Evolutionary conservation across 1,284 basidiomycete genomes (phyloP), one percentile per base, ranked within the genome.

Genomic region (Rhodotorula sp.): DNA sequence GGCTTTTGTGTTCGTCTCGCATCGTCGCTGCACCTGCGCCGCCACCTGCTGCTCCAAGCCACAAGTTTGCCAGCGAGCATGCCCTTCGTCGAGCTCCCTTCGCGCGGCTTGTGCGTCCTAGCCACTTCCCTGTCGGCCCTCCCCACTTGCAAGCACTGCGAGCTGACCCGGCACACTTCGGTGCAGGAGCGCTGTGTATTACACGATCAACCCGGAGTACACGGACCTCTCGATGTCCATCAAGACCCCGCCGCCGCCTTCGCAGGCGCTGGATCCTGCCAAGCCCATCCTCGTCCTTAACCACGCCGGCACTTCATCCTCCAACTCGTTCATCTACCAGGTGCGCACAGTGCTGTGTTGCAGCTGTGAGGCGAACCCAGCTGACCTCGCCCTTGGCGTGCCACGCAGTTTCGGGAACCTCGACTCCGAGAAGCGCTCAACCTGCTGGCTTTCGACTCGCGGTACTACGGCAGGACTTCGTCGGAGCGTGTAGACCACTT

Each of bases 401-500:
- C n/a, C 14, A 45, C 8, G 7, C 54, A 71, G 70, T 67, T 67
- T 42, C 57, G 59, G 34, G 70, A 71, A 19, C 27, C 42, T 1
- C 56, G 70, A 8, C 23, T 67, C 13, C 16, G 45, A 4, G 19
- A 44, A 2, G 49, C 65, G 17, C 46, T 64, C 62, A 71, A 71
- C 70, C 65, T 71, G 41, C 62, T 71, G 46, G 34, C 50, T 4
- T 64, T 64, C 49, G 70, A 71, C 45, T 60, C 70, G 34, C 56
- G 66, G 1, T 71, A 67, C 58, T 71, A 67, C 17, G 70, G 70
- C 1, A 45, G 66, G 14, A 66, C 64, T 2, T 27, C 41, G 8
- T 62, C 52, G 3, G n/a, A 34, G 4, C 45, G 45, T 3, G 34
- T 67, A 2, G 66, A 57, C 17, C 49, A 61, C 21, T 67, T 61